Evolutionary conservation across 2,329 filamentous ascomycete species (phyloP).

Genomic region (Penicillium oxalicum): DNA sequence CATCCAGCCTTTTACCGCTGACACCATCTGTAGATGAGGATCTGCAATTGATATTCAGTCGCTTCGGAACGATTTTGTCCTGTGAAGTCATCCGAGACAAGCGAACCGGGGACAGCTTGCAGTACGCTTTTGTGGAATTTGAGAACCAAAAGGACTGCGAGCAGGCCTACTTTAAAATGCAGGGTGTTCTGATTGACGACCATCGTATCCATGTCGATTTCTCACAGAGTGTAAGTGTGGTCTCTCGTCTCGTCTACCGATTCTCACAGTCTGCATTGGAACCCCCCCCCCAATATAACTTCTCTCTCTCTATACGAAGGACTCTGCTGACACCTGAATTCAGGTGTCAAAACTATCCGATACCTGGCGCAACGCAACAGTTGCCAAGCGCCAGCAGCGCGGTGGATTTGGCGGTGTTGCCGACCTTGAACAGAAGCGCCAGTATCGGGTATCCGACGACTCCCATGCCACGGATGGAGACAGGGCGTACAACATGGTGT

Average conservation of each 20-base stretch:
- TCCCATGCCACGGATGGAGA: constrained; percentile 41
- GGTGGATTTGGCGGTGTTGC: constrained; percentile 90
- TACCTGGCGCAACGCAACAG: constrained; percentile 79
- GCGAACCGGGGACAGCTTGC: constrained; percentile 87
- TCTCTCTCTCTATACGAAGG: neutral
- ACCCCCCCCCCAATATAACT: neutral
- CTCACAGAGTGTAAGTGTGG: constrained; percentile 73
- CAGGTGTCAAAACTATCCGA: constrained; percentile 72
- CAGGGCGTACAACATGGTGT: constrained; percentile 69
- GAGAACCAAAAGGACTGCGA: constrained; percentile 90
- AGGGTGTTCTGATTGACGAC: constrained; percentile 92
- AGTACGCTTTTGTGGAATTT: constrained; percentile 98
- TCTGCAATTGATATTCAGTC: constrained; percentile 90
- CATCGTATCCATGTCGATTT: constrained; percentile 98
- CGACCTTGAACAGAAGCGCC: constrained; percentile 80
- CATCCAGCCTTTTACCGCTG: neutral
- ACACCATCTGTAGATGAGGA: constrained; percentile 63
- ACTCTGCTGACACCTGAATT: constrained; percentile 15
- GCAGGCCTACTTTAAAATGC: constrained; percentile 97
- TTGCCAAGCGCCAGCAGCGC: constrained; percentile 63
- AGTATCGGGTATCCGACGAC: constrained; percentile 69
- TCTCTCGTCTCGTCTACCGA: neutral
- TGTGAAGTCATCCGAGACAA: constrained; percentile 95
- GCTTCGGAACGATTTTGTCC: constrained; percentile 89
- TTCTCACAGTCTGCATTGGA: neutral